Base-by-base conservation (phyloP, 2,329 filamentous ascomycete genomes). In the Pseudogymnoascus sp. region DNA sequence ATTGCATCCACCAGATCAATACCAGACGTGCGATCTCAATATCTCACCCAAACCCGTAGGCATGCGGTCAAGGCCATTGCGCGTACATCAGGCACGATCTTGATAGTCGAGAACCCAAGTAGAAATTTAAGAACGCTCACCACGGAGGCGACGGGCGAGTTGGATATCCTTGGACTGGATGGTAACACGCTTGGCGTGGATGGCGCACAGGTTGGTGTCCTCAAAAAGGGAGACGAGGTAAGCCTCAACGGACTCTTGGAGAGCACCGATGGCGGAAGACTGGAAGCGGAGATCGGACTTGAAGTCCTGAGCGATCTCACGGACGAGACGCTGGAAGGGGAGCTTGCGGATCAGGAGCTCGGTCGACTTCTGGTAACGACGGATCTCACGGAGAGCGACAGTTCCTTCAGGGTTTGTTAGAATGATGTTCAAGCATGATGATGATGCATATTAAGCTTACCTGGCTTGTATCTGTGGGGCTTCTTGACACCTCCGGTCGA, bases 121-220 rank as follows among this genome's bases (percentile, higher is more conserved):
- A 42, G 37, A 45, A 66, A 67, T 78, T 85, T 86, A 93, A 83
- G 91, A 92, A 78, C 90, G 89, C 83, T 95, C 93, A 71, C 95
- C 95, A 74, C 95, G 91, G 75, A 99, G 91, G 75, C 95, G 90
- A 72, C 95, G 90, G 74, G 93, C 93, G 61, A 97, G 87, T 81
- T 97, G 93, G 76, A 97, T 97, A 74, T 97, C 93, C 85, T 97
- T 97, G 79, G 79, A 75, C 80, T 93, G 93, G 80, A 97, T 97
- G 75, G 93, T 97, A 75, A 97, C 95, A 82, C 95, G 92, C 87
- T 97, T 97, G 80, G 95, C 93, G 81, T 97, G 95, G 79, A 97
- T 96, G 75, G 95, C 93, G 81, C 93, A 97, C 62, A 96, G 82
- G 83, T 97, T 97, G 81, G 93, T 97, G 77, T 97, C 93, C 80